A percentile compares a stretch with the other conserved stretches of the same genome.
phyloP scores from a whole-genome alignment of 176 grass and related monocot genomes.

The Dendrocalamus sinicus region DNA sequence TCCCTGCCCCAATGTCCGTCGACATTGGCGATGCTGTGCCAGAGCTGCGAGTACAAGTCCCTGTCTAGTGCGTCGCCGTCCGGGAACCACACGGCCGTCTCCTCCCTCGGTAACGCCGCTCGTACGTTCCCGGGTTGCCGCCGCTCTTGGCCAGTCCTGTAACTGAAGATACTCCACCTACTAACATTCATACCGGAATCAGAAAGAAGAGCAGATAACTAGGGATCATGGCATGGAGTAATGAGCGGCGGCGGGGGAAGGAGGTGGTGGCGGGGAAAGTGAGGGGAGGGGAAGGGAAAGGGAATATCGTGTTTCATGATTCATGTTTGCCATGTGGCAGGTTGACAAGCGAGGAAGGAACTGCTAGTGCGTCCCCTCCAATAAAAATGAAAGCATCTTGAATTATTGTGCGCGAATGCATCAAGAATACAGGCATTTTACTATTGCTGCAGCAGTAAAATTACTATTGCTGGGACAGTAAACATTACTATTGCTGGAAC shows the following conservation, averaged over 20 bases:
- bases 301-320: too few species aligned
- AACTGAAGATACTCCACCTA: not conserved
- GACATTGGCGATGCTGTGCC: constrained; percentile 54
- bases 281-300: too few species aligned
- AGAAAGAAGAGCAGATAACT: not conserved
- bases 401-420: too few species aligned
- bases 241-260: not conserved
- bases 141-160: not conserved
- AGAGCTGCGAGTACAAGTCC: constrained; percentile 77
- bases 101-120: constrained; percentile 55
- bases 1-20: not conserved
- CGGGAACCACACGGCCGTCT: constrained; percentile 53
- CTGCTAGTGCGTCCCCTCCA: too few species aligned
- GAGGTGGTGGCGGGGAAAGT: too few species aligned
- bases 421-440: too few species aligned
- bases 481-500: too few species aligned
- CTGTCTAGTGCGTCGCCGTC: constrained; percentile 47
- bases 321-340: too few species aligned
- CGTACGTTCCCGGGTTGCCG: not conserved
- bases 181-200: not conserved
- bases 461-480: too few species aligned
- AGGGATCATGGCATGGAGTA: not conserved
- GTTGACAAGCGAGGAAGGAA: too few species aligned
- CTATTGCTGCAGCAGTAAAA: too few species aligned
- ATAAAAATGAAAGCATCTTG: too few species aligned